Evolutionary conservation across 2,329 filamentous ascomycete species (phyloP).

Genomic region (Paraphoma sp.): DNA sequence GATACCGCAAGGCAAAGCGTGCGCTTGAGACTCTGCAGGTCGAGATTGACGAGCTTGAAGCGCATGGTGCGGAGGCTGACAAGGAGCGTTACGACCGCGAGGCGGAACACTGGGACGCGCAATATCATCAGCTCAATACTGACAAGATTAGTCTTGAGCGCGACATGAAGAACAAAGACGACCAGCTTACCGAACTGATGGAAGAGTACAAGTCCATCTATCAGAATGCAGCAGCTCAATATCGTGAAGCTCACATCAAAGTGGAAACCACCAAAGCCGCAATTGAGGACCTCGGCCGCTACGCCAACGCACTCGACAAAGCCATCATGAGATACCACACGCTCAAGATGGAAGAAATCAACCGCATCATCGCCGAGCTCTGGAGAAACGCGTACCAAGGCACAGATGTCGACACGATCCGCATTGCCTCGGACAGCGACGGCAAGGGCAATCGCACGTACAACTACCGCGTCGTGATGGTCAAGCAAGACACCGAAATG

Average conservation of each 20-base stretch:
- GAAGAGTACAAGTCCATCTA: constrained; percentile 87
- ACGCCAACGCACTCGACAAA: constrained; percentile 84
- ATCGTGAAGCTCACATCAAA: constrained; percentile 86
- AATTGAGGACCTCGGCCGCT: constrained; percentile 86
- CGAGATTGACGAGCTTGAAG: constrained; percentile 77
- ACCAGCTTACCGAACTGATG: constrained; percentile 74
- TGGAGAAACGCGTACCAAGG: constrained; percentile 97
- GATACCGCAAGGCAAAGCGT: constrained; percentile 77
- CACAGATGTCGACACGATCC: constrained; percentile 94
- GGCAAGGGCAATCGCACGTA: constrained; percentile 79
- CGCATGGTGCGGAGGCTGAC: constrained; percentile 82
- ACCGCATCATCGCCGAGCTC: constrained; percentile 91
- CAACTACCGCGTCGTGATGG: constrained; percentile 97
- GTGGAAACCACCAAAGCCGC: constrained; percentile 92
- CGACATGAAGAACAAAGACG: constrained; percentile 82
- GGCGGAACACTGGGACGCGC: constrained; percentile 69
- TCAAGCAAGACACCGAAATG: constrained; percentile 97
- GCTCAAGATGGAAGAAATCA: constrained; percentile 98
- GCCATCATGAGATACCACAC: constrained; percentile 97
- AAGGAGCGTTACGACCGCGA: constrained; percentile 76
- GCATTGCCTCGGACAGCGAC: constrained; percentile 92
- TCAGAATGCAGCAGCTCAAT: constrained; percentile 78
- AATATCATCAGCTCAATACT: constrained; percentile 73
- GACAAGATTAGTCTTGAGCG: constrained; percentile 78
- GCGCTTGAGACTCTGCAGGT: constrained; percentile 70